Evolutionary conservation across 371 early-diverging fungal genomes (phyloP).

Genomic region (Mortierella sp.): DNA sequence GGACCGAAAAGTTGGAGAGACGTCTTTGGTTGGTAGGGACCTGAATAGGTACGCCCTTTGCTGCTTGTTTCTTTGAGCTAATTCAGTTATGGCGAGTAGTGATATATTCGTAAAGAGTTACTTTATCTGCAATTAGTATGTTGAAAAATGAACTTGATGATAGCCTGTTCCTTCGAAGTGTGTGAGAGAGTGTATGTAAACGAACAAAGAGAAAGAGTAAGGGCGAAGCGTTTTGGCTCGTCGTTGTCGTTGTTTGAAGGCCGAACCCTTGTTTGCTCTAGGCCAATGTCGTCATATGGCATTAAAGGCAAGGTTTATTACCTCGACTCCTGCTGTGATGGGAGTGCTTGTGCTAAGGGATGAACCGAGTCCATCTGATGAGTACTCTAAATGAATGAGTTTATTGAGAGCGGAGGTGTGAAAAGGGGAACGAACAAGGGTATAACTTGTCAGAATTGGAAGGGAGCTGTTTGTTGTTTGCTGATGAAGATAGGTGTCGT

Average conservation of each 20-base stretch:
- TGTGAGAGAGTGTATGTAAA: not conserved
- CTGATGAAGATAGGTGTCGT: not conserved
- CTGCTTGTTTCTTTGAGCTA: slow-evolving; percentile 29
- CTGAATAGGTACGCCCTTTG: slow-evolving; percentile 40
- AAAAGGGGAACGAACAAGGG: not conserved
- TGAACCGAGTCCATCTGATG: slow-evolving; percentile 37
- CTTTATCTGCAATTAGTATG: not conserved
- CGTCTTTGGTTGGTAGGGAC: slow-evolving; percentile 53
- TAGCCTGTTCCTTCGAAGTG: not conserved
- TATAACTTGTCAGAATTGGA: not conserved
- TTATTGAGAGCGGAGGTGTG: not conserved
- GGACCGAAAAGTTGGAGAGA: slow-evolving; percentile 43
- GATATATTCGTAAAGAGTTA: too few species aligned
- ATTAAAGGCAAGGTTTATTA: not conserved
- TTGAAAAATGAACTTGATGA: not conserved
- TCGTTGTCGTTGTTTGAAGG: not conserved
- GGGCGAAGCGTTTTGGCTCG: not conserved
- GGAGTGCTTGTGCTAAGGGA: slow-evolving; percentile 19
- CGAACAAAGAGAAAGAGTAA: not conserved
- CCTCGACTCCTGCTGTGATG: not conserved
- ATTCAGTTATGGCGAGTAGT: not conserved
- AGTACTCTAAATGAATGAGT: not conserved
- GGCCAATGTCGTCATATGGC: too few species aligned
- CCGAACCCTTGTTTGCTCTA: too few species aligned
- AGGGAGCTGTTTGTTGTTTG: not conserved